These are phyloP conservation scores for Thalassia testudinum DNA, from an alignment of 116 monocot species.

Conservation along the genomic window DNA sequence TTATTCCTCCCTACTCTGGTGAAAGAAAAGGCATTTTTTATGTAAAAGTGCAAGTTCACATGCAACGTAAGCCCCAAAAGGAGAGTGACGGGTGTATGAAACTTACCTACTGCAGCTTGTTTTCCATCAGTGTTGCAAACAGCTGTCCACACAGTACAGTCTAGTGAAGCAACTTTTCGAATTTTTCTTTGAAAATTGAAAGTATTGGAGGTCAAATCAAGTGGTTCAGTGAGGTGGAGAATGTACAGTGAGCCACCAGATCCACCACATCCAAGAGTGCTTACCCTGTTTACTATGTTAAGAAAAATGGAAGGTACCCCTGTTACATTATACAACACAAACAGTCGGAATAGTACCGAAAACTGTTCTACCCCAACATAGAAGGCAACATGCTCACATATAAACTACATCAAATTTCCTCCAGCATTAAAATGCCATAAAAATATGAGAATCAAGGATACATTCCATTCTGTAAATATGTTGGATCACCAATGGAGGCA, in stretches of 20 bases:
- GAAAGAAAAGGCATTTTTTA: too few relatives aligned
- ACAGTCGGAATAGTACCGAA: too few relatives aligned
- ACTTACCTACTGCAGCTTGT: slow-evolving; percentile 62
- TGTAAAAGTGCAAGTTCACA: too few relatives aligned
- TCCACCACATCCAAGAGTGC: slow-evolving; percentile 58
- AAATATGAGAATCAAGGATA: slow-evolving; percentile 28
- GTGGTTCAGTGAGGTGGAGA: slow-evolving; percentile 33
- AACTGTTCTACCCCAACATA: too few relatives aligned
- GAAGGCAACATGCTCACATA: too few relatives aligned
- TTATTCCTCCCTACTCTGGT: too few relatives aligned
- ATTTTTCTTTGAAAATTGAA: slow-evolving; percentile 3
- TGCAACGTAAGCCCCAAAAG: too few relatives aligned
- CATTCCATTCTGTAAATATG: slow-evolving; percentile 36
- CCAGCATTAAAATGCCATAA: neutral
- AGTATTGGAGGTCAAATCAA: slow-evolving; percentile 15
- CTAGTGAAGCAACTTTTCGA: slow-evolving; percentile 18
- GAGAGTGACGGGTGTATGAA: too few relatives aligned
- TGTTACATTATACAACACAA: too few relatives aligned
- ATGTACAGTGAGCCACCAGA: slow-evolving; percentile 41
- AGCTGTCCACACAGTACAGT: slow-evolving; percentile 73
- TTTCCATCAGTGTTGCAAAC: slow-evolving; percentile 31
- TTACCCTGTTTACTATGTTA: slow-evolving; percentile 71
- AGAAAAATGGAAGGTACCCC: slow-evolving; percentile 12
- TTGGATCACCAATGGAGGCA: slow-evolving; percentile 7
- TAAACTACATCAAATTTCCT: too few relatives aligned